Evolutionary conservation across 257 asterid genomes (phyloP), one percentile per base, ranked within the genome.

Genomic region (Solanum rostratum): DNA sequence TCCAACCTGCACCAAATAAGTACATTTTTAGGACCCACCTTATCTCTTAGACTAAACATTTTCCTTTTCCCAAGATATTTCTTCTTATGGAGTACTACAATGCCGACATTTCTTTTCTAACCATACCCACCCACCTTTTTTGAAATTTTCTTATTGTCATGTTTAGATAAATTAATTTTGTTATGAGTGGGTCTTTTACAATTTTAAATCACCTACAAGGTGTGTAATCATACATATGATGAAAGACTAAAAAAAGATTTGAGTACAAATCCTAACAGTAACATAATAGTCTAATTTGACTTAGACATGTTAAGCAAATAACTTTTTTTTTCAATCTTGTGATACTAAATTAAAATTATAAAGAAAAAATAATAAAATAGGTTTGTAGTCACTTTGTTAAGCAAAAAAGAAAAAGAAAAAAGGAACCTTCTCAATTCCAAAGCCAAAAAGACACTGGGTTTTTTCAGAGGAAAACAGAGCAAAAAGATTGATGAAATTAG

Each of bases 1-100:
- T 16, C 85, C 88, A 54, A 86, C 90, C 90, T 87, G 52, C 66
- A 76, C 62, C 82, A 49, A 22, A 41, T 19, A 39, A 18, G 2
- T 46, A 45, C 19, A 24, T 3, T 45, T 50, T 46, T 49, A 76
- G 60, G 59, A 74, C 60, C 60, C 81, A 46, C 81, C 57, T 45
- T 45, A 73, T 43, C 80, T 43, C 80, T 71, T 71, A 27, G 11
- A 20, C 30, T 24, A n/a, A 10, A 0, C 0, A 11, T 15, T 66
- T 30, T 33, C 55, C 6, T 19, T 63, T 27, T 6, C 19, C 20
- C 6, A 41, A 43, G n/a, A n/a, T n/a, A n/a, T n/a, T n/a, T n/a
- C n/a, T n/a, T n/a, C 37, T 2, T 33, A 33, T 33, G 4, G 4
- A 29, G 33, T 29, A 29, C 33, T 33, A 33, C 3, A 4, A 49